Base-by-base conservation (phyloP, 176 grass and related monocot species). In the Elaeis guineensis region DNA sequence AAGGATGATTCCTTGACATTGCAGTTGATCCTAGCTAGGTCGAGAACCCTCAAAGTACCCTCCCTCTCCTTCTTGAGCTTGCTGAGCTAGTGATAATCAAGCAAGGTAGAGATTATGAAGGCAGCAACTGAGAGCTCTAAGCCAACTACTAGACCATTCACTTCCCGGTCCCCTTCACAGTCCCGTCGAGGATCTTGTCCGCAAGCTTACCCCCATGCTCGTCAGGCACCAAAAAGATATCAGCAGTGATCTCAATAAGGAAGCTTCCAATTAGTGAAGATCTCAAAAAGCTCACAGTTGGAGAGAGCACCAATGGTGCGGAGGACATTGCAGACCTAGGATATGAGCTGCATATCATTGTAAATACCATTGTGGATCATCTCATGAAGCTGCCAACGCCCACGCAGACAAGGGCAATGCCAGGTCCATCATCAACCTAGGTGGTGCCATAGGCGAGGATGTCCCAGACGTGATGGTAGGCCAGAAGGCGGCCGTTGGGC, bases 341-440 rank as follows among this genome's bases (percentile, higher is more conserved):
- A 76, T 14, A 97, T 92, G n/a, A 97, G 78, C 69, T 97, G 87
- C 93, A 97, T 97, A 55, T 97, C 93, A 0, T 84, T 84, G 0
- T 97, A 97, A 17, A 97, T 89, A 20, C 84, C 87, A 51, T 92
- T 97, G 52, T 97, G 87, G 2, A 97, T 87, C 87, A 92, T 92
- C 79, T 92, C 89, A 97, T 84, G 21, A 97, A 97, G 76, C 91
- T 97, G 48, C 87, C 93, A 0, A 87, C 87, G 2, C 87, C 93
- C 3, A 78, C 69, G 0, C 93, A 84, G 0, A 92, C 93, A 20
- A 82, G 89, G 14, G 93, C 91, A 32, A 92, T 87, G n/a, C 93
- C 89, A 0, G 93, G 73, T 4, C 93, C 87, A 1, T 97, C 93
- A 49, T 92, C 93, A 7, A 86, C 86, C 84, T 92, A 87, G 3